Conservation (phyloP, 495 filamentous ascomycete species). For the Stereocaulon alpinum region DNA sequence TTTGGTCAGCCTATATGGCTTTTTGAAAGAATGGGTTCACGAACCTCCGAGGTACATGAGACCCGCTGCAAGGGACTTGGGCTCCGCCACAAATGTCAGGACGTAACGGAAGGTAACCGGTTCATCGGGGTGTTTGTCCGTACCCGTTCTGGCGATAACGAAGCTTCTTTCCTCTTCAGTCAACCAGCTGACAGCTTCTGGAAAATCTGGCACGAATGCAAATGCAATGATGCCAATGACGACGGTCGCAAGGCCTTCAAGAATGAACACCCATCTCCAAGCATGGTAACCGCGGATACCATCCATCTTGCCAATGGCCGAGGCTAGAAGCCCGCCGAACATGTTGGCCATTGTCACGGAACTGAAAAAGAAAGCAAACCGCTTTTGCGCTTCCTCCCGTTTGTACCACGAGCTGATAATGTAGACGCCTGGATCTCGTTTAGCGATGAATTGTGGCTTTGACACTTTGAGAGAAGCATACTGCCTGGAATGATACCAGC, state of each 20-base stretch:
- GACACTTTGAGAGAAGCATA: neutral
- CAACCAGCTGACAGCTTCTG: constrained; percentile 56
- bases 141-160: constrained; percentile 14
- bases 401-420: constrained; percentile 38
- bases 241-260: constrained; percentile 65
- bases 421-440: neutral
- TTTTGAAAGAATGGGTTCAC: neutral
- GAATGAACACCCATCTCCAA: constrained; percentile 82
- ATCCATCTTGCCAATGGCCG: constrained; percentile 48
- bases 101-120: constrained; percentile 13
- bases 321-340: constrained; percentile 68
- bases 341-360: constrained; percentile 65
- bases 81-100: constrained; percentile 11
- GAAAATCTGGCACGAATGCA: constrained; percentile 64
- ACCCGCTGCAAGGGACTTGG: constrained; percentile 22
- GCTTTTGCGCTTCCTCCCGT: constrained; percentile 57
- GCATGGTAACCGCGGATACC: constrained; percentile 53
- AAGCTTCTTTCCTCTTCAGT: constrained; percentile 28
- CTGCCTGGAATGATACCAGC: constrained; percentile 28
- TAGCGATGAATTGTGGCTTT: neutral
- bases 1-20: neutral
- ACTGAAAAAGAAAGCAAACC: constrained; percentile 65
- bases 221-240: constrained; percentile 51
- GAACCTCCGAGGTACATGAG: constrained; percentile 25
- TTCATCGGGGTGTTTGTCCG: constrained; percentile 3